Conservation (phyloP, 768 basidiomycete genomes). For the Phaeolepiota aurea region DNA sequence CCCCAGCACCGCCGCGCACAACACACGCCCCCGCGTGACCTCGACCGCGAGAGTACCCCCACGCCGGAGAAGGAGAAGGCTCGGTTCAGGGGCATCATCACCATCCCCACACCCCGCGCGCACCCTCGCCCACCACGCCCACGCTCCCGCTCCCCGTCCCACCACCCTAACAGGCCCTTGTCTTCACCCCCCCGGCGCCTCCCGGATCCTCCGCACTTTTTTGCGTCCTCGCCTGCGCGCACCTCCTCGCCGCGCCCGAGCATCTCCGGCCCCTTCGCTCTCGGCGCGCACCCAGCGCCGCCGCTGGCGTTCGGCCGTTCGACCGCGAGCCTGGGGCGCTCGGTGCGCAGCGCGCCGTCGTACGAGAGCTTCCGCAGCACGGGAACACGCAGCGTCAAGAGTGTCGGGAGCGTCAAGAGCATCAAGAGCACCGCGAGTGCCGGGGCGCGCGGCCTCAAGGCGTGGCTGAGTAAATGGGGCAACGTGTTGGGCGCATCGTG, state of each 20-base stretch:
- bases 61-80: neutral
- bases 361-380: constrained; percentile 33
- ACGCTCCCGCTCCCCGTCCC: too few species aligned
- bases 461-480: constrained; percentile 24
- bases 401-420: constrained; percentile 14
- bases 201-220: too few species aligned
- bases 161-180: too few species aligned
- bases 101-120: neutral
- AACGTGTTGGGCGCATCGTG: constrained; percentile 16
- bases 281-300: constrained; percentile 23
- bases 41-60: neutral
- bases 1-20: constrained; percentile 3
- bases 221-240: too few species aligned
- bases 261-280: constrained; percentile 38
- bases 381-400: neutral
- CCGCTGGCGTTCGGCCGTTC: constrained; percentile 10
- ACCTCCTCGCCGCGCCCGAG: constrained; percentile 15
- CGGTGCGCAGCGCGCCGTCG: constrained; percentile 29
- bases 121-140: neutral
- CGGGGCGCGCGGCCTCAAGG: constrained; percentile 29
- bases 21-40: neutral
- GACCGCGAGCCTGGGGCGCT: constrained; percentile 6
- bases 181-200: too few species aligned
- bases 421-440: constrained; percentile 32
- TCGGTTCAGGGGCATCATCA: neutral